Evolutionary conservation across 2,329 filamentous ascomycete species (phyloP), one percentile per base, ranked within the genome.

Genomic region (Biscogniauxia marginata): DNA sequence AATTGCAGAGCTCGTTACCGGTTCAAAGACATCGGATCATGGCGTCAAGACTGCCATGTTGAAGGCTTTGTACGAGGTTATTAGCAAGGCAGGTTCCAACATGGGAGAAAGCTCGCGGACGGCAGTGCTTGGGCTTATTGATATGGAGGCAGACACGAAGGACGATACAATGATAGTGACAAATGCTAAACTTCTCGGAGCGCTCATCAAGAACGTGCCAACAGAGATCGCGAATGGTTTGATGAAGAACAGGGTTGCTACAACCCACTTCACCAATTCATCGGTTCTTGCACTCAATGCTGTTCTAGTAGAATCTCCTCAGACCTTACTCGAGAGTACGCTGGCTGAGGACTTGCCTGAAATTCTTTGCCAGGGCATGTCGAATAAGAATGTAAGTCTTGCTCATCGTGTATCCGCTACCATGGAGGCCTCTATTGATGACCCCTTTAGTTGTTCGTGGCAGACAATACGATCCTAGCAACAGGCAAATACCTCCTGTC

Each of bases 1-100:
- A 53, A 96, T 99, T 62, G 78, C 84, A 58, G 95, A 99, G 75
- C 82, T 99, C 49, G 92, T 98, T 19, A 90, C 95, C n/a, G 95
- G 95, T 48, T 95, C 92, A 22, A 97, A 93, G 79, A 98, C 95
- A 0, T 77, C 84, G 1, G 93, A 98, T 69, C 70, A 85, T 5
- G 93, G 93, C 47, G 95, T 99, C 62, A 90, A 86, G 74, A 95
- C 89, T 63, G 95, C 95, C 23, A 99, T 99, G 95, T 82, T 99
- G 67, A 96, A 96, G 78, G 95, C 95, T 3, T 77, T 99, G 47
- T 97, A 96, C 70, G 93, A 98, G 70, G 95, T 99, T 24, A 88
- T 99, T 58, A 93, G 91, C 79, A 96, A 96, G 75, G 93, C 93
- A 18, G 95, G 95, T 53, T 82, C 82, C 56, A 97, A 93, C 74